A percentile compares a stretch with the other conserved stretches of the same genome.
Conservation (phyloP, 345 rosid genomes). For the Salix exigua region DNA sequence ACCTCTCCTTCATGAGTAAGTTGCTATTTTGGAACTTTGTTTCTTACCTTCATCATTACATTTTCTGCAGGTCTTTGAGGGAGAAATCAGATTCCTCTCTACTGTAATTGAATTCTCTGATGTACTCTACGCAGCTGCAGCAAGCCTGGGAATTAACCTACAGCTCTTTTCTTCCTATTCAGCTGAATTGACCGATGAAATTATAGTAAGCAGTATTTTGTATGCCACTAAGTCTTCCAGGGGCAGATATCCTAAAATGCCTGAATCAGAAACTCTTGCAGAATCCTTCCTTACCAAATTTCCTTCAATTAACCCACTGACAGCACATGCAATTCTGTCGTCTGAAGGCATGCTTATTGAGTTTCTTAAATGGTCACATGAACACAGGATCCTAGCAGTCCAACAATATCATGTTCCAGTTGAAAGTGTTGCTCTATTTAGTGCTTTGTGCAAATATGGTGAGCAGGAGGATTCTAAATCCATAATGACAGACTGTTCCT, state of each 20-base stretch:
- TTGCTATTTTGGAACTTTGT: neutral
- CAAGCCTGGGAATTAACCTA: slow-evolving; percentile 78
- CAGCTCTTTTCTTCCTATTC: slow-evolving; percentile 81
- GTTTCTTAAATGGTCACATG: slow-evolving; percentile 60
- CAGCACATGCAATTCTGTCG: slow-evolving; percentile 80
- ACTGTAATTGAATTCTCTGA: slow-evolving; percentile 68
- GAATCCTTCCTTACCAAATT: slow-evolving; percentile 87
- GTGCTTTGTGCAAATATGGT: slow-evolving; percentile 66
- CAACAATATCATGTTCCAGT: slow-evolving; percentile 57
- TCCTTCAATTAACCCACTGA: slow-evolving; percentile 83
- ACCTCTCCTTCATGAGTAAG: slow-evolving; percentile 3
- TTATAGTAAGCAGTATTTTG: slow-evolving; percentile 58
- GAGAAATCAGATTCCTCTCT: slow-evolving; percentile 50
- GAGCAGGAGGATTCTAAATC: slow-evolving; percentile 91
- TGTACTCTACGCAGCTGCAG: slow-evolving; percentile 89
- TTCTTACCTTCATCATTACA: neutral
- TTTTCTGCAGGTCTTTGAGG: slow-evolving; percentile 57
- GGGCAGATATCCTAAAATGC: slow-evolving; percentile 56
- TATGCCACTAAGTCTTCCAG: slow-evolving; percentile 39
- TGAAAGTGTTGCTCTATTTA: slow-evolving; percentile 65
- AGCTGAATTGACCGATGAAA: slow-evolving; percentile 67
- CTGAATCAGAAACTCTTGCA: slow-evolving; percentile 82
- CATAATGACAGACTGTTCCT: slow-evolving; percentile 82
- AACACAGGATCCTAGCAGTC: slow-evolving; percentile 47
- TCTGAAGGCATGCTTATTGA: slow-evolving; percentile 52